Conservation (phyloP, 2,329 filamentous ascomycete genomes). For the Chrysoporthe puriensis region DNA sequence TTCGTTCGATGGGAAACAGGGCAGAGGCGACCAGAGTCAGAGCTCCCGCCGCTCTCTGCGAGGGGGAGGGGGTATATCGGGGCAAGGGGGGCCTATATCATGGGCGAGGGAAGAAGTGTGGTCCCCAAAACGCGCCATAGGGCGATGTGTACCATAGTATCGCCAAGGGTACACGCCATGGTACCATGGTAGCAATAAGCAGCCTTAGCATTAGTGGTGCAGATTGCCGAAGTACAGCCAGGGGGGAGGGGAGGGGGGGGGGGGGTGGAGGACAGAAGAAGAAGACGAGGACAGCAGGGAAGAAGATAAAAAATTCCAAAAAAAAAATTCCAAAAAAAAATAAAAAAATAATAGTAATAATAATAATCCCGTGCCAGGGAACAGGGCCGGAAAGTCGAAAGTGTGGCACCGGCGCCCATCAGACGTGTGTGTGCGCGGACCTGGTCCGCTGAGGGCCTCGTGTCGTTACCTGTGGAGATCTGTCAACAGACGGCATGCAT, state of each 20-base stretch:
- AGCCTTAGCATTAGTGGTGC: constrained; percentile 34
- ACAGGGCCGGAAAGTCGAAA: constrained; percentile 25
- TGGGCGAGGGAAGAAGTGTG: constrained; percentile 33
- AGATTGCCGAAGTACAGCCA: constrained; percentile 37
- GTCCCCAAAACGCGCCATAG: constrained; percentile 35
- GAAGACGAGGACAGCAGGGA: neutral
- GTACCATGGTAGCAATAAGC: constrained; percentile 23
- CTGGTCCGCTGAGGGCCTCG: constrained; percentile 12
- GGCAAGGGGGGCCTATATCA: constrained; percentile 37
- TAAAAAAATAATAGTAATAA: neutral
- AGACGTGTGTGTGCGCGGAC: constrained; percentile 17
- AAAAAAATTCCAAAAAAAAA: neutral
- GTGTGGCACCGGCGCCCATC: constrained; percentile 24
- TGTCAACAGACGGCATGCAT: constrained; percentile 18
- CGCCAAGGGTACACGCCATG: neutral
- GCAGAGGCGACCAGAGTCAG: constrained; percentile 27
- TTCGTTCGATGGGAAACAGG: constrained; percentile 26
- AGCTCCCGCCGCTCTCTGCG: constrained; percentile 31
- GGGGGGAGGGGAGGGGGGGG: too few species aligned
- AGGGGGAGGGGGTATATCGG: constrained; percentile 36
- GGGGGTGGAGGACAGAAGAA: neutral
- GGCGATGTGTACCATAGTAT: constrained; percentile 29
- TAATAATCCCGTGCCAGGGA: constrained; percentile 25
- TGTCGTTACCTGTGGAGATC: constrained; percentile 26
- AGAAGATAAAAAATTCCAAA: neutral